Evolutionary conservation across 805 yeast species (phyloP), one percentile per base, ranked within the genome.

Genomic region (Priceomyces haplophilus): DNA sequence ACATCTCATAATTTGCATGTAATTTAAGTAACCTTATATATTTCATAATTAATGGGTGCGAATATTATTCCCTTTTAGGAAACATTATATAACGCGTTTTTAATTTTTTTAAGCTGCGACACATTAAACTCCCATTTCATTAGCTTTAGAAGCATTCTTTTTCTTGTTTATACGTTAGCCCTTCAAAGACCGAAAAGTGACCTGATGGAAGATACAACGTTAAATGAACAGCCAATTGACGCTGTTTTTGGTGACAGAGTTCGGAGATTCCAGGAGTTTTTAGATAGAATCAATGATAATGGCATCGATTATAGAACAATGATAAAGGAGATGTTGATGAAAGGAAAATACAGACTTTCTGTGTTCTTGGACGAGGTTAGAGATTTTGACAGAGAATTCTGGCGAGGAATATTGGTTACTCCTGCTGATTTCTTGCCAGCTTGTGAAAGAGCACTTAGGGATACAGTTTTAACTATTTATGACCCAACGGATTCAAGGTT

Each of bases 401-500:
- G 97, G 85, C 60, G 62, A 2, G 95, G 98, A 2, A 56, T 89
- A 7, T 65, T 93, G 41, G 70, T 78, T 42, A 69, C 69, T 16
- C 99, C 99, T 0, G 81, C 95, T 1, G 96, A 88, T 42, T 90
- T 62, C 53, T 68, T 91, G 21, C 97, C 97, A 4, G 88, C 98
- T 5, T 83, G 90, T 42, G 95, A 90, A 58, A 74, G 83, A 43
- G 97, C 97, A 1, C 68, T 93, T 33, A 75, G 85, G 44, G 96
- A 88, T 47, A 76, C 89, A 10, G 88, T 90, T 8, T 64, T 78
- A 57, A 80, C 90, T 0, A 74, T 88, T 20, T 80, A 83, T 54
- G 88, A 84, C 56, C 81, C 82, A 3, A 70, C 71, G 17, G 76
- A 78, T 46, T 74, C 75, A 36, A 69, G 79, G 20, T 72, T 69